These are phyloP conservation scores for Schizochytrium sp. DNA, from an alignment of 108 stramenopile species.

Conservation along the genomic window DNA sequence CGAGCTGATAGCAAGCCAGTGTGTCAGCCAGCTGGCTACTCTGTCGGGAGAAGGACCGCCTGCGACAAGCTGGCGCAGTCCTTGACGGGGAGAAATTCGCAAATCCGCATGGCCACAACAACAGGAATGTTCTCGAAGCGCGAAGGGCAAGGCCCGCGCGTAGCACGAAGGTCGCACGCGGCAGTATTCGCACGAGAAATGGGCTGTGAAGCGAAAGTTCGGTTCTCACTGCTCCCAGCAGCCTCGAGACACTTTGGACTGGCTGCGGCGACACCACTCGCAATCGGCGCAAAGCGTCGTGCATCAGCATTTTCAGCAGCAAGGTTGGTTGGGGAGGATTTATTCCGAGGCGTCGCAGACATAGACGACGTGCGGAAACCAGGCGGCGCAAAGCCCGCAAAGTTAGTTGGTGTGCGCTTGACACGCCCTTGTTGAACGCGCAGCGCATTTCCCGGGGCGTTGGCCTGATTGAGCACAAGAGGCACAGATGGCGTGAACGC, in stretches of 20 bases:
- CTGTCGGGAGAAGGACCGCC: background rate
- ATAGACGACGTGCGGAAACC: background rate
- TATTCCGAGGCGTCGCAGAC: background rate
- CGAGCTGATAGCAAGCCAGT: no score
- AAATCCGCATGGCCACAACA: background rate
- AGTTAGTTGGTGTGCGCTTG: background rate
- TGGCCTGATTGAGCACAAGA: background rate
- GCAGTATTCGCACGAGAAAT: background rate
- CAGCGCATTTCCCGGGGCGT: background rate
- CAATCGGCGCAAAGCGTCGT: no score
- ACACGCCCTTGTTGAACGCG: background rate
- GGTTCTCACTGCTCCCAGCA: background rate
- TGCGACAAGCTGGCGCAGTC: background rate
- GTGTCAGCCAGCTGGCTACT: no score
- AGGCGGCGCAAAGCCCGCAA: background rate
- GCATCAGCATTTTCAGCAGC: no score
- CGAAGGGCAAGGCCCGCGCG: no score
- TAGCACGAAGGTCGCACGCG: background rate
- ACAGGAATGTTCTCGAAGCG: background rate
- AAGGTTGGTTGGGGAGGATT: background rate
- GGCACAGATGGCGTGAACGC: background rate
- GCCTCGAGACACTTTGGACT: no score
- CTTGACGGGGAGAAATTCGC: background rate
- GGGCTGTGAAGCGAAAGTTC: background rate
- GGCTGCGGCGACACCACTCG: no score